These are phyloP conservation scores for Lipomyces starkeyi DNA, from an alignment of 805 yeast species.

Conservation along the genomic window DNA sequence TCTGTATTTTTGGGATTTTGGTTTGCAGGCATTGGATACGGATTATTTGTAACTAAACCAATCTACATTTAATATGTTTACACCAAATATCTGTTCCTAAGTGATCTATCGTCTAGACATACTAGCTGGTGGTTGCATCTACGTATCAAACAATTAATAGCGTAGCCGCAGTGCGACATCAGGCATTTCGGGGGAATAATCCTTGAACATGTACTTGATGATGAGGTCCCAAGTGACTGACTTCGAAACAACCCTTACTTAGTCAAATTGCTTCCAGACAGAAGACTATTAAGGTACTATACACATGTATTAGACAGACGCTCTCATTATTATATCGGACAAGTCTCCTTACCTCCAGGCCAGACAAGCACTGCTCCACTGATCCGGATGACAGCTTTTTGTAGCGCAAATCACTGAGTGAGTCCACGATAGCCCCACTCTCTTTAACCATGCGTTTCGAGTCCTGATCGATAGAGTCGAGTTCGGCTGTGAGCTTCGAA, in stretches of 20 bases:
- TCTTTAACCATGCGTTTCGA: constrained; percentile 8
- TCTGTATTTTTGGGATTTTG: not conserved
- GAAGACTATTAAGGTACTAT: not conserved
- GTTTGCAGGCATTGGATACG: not conserved
- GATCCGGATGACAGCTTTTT: constrained; percentile 12
- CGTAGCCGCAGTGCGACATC: no score
- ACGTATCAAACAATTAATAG: no score
- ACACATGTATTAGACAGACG: not conserved
- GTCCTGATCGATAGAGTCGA: constrained; percentile 11
- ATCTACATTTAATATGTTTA: no score
- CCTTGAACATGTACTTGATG: not conserved
- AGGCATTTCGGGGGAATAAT: not conserved
- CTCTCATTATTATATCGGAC: not conserved
- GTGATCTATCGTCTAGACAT: no score
- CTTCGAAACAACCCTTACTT: not conserved
- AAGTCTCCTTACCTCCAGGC: constrained; percentile 4
- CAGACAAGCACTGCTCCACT: constrained; percentile 17
- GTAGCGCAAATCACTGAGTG: constrained; percentile 34
- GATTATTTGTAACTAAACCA: not conserved
- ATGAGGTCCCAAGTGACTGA: not conserved
- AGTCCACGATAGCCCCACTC: constrained; percentile 19
- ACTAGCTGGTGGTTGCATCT: no score
- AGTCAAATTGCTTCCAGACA: not conserved
- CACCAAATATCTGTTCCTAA: no score
- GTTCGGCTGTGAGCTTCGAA: constrained; percentile 12